These are phyloP conservation scores for Angophora floribunda DNA, from an alignment of 345 rosid species.

Conservation along the genomic window DNA sequence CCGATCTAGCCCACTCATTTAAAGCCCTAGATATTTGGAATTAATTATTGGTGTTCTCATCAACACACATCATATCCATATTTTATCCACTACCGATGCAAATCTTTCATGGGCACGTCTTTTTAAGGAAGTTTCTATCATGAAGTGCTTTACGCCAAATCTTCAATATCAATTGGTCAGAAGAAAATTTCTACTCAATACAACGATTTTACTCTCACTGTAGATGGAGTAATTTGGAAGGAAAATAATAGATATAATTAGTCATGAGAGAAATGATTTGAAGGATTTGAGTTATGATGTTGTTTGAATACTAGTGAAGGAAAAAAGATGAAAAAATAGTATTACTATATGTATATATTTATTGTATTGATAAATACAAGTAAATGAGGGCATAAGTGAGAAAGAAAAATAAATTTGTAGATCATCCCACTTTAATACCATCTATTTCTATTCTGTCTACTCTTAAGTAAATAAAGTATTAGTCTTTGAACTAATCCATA, in stretches of 20 bases:
- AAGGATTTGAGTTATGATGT: background rate
- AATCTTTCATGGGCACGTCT: background rate
- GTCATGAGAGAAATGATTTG: background rate
- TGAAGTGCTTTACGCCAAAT: background rate
- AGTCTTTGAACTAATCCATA: background rate
- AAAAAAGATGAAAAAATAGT: background rate
- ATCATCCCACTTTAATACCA: background rate
- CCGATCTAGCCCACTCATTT: background rate
- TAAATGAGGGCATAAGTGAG: too few species aligned
- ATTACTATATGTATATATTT: too few species aligned
- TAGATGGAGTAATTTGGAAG: background rate
- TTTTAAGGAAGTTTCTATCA: background rate
- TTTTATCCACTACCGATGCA: background rate
- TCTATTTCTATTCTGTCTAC: background rate
- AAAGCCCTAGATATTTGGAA: background rate
- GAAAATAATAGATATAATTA: background rate
- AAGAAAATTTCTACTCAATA: background rate
- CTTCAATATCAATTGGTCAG: background rate
- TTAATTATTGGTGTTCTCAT: background rate
- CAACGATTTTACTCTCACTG: background rate
- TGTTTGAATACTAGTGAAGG: background rate
- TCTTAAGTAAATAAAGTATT: background rate
- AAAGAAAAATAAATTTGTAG: background rate
- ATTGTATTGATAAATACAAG: too few species aligned
- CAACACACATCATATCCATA: background rate